Evolutionary conservation across 2,329 filamentous ascomycete species (phyloP).

Genomic region (Penicillium frequentans): DNA sequence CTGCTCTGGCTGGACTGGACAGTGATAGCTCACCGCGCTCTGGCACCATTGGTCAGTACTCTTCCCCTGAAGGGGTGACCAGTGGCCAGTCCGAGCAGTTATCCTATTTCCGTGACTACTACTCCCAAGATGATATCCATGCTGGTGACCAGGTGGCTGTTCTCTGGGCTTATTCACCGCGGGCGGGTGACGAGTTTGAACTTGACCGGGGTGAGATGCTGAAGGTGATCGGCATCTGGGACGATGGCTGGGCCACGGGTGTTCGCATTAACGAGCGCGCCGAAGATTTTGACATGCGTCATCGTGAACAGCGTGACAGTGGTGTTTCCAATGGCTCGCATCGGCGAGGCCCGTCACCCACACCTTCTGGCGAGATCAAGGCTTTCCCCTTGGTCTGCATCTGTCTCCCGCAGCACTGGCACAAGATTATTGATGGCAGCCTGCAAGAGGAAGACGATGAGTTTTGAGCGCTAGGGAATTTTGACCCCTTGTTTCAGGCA

Average conservation of each 20-base stretch:
- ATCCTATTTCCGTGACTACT: constrained; percentile 97
- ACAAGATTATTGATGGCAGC: constrained; percentile 92
- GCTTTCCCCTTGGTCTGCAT: constrained; percentile 97
- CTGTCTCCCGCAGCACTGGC: constrained; percentile 92
- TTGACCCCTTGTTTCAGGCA: constrained; percentile 24
- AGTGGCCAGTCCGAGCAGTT: constrained; percentile 95
- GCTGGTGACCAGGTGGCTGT: constrained; percentile 86
- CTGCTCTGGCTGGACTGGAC: constrained; percentile 62
- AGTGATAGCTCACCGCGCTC: constrained; percentile 73
- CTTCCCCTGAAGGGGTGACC: constrained; percentile 77
- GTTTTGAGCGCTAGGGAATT: constrained; percentile 16
- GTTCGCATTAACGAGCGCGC: constrained; percentile 77
- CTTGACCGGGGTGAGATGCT: constrained; percentile 96
- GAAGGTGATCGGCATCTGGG: constrained; percentile 97
- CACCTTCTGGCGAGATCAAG: constrained; percentile 80
- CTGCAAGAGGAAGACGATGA: constrained; percentile 27
- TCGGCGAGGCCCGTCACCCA: constrained; percentile 60
- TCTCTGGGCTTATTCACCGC: constrained; percentile 95
- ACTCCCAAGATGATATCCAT: constrained; percentile 94
- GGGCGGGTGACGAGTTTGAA: constrained; percentile 88
- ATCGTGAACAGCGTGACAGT: constrained; percentile 81
- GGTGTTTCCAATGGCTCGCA: constrained; percentile 82
- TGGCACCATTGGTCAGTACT: constrained; percentile 68
- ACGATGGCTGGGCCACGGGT: constrained; percentile 97
- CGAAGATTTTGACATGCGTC: constrained; percentile 81